Evolutionary conservation across 257 asterid genomes (phyloP), one percentile per base, ranked within the genome.

Genomic region (Fraxinus americana): DNA sequence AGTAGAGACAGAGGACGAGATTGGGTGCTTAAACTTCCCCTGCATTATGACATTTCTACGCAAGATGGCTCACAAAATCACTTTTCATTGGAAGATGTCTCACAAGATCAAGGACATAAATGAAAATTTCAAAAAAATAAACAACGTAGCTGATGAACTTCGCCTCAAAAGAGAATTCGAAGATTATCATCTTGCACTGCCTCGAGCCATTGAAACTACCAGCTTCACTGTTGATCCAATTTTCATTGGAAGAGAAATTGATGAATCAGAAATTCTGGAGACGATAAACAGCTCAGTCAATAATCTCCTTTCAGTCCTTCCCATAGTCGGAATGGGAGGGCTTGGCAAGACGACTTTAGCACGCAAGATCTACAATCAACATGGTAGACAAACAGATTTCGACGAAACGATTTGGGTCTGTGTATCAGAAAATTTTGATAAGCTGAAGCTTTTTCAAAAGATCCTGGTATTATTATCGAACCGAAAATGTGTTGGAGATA

Each of bases 221-320:
- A 32, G 67, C 52, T n/a, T 75, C 12, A 23, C 13, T 12, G 30
- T 43, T 25, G 79, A 80, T 59, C 71, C 83, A 1, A 36, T 1
- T 8, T 13, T 39, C 45, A 39, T 39, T 8, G 45, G 83, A 36
- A 80, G 83, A 59, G 76, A 74, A 5, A 23, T 38, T 68, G 83
- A 80, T 21, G 70, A 34, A 27, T 39, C 69, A 5, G 21, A 27
- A n/a, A 71, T 61, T 25, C 27, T 75, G 34, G 30, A 71, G 36
- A 35, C 34, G 30, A 23, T 71, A 35, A 41, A 52, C n/a, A 32
- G 41, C 19, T 59, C 30, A 3, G 7, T 11, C 63, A 59, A 71
- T 19, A 68, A 81, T 8, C 52, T 71, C 16, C 61, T 71, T 29
- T 12, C 76, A 0, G 72, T 82, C 23, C 11, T 54, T 54, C 65